These are phyloP conservation scores for Pelargonium myrrhifolium DNA, from an alignment of 441 rosid species.

Conservation along the genomic window DNA sequence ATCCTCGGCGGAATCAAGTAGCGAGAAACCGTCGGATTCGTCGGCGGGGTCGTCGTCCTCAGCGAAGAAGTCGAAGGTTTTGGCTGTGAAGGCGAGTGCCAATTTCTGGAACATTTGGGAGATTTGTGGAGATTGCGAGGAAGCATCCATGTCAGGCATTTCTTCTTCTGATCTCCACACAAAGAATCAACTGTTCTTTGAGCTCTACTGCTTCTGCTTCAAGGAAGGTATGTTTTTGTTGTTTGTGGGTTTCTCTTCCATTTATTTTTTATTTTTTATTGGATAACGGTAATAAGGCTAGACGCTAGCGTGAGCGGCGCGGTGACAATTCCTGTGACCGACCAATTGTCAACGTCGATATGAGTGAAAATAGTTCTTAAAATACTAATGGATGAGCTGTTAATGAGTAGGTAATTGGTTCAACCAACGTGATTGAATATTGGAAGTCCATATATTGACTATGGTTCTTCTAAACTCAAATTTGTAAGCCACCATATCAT, in stretches of 20 bases:
- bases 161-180: too few relatives aligned
- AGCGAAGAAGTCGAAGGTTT: slow-evolving; percentile 77
- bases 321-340: neutral
- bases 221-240: slow-evolving; percentile 50
- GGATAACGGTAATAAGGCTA: neutral
- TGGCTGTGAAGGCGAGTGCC: slow-evolving; percentile 79
- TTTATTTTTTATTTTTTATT: neutral
- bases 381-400: too few relatives aligned
- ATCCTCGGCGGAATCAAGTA: slow-evolving; percentile 79
- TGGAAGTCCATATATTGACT: too few relatives aligned
- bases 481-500: too few relatives aligned
- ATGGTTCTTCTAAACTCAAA: too few relatives aligned
- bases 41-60: slow-evolving; percentile 44
- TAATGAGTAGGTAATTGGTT: too few relatives aligned
- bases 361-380: too few relatives aligned
- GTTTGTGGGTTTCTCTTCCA: neutral
- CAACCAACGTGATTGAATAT: too few relatives aligned
- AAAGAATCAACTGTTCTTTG: neutral
- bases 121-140: slow-evolving; percentile 58
- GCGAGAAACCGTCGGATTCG: slow-evolving; percentile 47
- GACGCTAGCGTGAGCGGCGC: neutral
- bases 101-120: slow-evolving; percentile 88
- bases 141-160: slow-evolving; percentile 40
- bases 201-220: slow-evolving; percentile 25
- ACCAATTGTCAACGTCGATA: neutral